Evolutionary conservation across 768 basidiomycete genomes (phyloP).

Genomic region (Lactarius indigo): DNA sequence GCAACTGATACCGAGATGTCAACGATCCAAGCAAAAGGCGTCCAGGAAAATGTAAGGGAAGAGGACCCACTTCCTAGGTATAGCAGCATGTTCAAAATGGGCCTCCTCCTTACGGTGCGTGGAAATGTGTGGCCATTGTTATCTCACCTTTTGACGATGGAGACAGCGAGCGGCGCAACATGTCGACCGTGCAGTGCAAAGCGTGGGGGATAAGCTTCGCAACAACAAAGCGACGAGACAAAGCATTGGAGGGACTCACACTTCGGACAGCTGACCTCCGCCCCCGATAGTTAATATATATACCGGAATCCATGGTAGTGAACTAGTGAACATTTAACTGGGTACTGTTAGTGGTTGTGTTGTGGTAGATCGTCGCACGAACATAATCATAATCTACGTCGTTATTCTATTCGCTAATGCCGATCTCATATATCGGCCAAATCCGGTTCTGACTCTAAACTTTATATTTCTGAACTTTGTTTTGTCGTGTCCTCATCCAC

Average conservation of each 20-base stretch:
- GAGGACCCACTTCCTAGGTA: constrained; percentile 1
- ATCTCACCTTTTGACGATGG: background rate
- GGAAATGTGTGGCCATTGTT: background rate
- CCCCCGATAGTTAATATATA: background rate
- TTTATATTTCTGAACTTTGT: constrained; percentile 19
- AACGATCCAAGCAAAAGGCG: background rate
- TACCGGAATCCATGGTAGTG: background rate
- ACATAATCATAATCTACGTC: background rate
- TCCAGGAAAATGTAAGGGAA: background rate
- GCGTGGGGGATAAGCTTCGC: constrained; percentile 4
- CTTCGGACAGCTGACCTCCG: background rate
- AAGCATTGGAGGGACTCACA: background rate
- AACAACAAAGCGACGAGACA: constrained; percentile 1
- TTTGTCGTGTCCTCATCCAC: background rate
- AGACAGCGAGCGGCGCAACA: constrained; percentile 13
- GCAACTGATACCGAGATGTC: background rate
- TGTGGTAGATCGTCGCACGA: background rate
- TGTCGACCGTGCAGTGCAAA: constrained; percentile 18
- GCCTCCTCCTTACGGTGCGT: constrained; percentile 17
- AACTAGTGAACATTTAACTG: background rate
- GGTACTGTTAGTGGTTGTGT: background rate
- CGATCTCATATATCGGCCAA: background rate
- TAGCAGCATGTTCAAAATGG: constrained; percentile 22
- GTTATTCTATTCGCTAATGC: background rate
- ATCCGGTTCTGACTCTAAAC: constrained; percentile 13